phyloP scores from a whole-genome alignment of 169 alveolate species.

The Plasmodium ovale region DNA sequence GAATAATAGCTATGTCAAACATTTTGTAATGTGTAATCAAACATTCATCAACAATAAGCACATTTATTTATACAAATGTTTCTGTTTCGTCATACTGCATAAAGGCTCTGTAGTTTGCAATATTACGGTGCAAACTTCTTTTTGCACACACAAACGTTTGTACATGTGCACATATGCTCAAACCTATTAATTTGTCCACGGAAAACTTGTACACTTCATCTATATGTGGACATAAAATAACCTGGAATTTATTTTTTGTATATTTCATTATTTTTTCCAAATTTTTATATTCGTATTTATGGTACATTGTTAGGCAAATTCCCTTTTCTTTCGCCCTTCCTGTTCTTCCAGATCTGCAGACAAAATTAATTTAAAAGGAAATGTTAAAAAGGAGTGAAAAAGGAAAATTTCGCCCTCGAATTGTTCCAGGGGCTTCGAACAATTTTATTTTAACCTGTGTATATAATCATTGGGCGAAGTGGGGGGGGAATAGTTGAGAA shows the following conservation, averaged over 20 bases:
- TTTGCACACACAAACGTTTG: background rate
- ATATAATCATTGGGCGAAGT: conserved; percentile 71
- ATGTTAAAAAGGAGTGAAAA: no score
- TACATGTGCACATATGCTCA: background rate
- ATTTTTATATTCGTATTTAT: conserved; percentile 66
- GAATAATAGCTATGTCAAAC: background rate
- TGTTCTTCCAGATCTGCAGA: conserved; percentile 58
- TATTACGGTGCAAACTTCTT: background rate
- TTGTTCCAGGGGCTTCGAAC: background rate
- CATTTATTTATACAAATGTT: background rate
- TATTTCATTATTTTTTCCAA: conserved; percentile 55
- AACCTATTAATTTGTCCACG: conserved; percentile 54
- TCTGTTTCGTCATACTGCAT: no score
- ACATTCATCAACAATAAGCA: background rate
- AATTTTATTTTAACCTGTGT: conserved; percentile 38
- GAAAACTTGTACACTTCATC: conserved; percentile 71
- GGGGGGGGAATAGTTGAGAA: conserved; percentile 66
- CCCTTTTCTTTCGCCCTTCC: conserved; percentile 71
- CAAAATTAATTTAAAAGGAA: no score
- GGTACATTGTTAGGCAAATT: conserved; percentile 67
- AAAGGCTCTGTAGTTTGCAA: no score
- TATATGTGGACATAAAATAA: conserved; percentile 52
- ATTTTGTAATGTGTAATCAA: background rate
- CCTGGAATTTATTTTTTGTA: conserved; percentile 62
- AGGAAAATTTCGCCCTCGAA: background rate